Evolutionary conservation across 2,329 filamentous ascomycete genomes (phyloP).

Genomic region (Trichoderma semiorbis): DNA sequence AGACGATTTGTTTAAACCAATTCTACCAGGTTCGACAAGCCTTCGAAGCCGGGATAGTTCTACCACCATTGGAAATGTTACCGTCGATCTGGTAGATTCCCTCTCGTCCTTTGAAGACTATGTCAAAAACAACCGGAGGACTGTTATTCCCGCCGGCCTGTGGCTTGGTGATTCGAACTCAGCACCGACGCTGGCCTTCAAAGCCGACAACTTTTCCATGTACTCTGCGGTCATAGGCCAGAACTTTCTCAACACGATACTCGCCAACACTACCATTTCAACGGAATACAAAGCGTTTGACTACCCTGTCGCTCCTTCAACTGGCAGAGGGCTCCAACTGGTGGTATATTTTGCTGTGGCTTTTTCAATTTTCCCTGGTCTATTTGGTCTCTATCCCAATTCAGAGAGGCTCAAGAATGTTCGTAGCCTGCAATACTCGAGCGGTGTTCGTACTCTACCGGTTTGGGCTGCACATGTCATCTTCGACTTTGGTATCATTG

Average conservation of each 20-base stretch:
- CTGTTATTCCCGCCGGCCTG: slow-evolving; percentile 72
- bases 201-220: slow-evolving; percentile 53
- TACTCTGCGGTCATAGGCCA: slow-evolving; percentile 54
- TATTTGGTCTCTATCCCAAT: slow-evolving; percentile 81
- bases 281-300: slow-evolving; percentile 71
- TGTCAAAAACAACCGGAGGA: slow-evolving; percentile 58
- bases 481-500: slow-evolving; percentile 69
- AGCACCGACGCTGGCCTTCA: slow-evolving; percentile 64
- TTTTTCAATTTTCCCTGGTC: slow-evolving; percentile 72
- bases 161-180: slow-evolving; percentile 61
- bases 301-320: slow-evolving; percentile 61
- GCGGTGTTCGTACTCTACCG: slow-evolving; percentile 72
- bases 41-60: slow-evolving; percentile 16
- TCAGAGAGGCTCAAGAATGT: slow-evolving; percentile 71
- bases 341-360: slow-evolving; percentile 74
- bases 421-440: slow-evolving; percentile 79
- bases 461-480: slow-evolving; percentile 74
- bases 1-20: slow-evolving; percentile 17
- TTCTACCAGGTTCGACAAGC: slow-evolving; percentile 15
- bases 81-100: slow-evolving; percentile 38
- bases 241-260: slow-evolving; percentile 57
- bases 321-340: slow-evolving; percentile 69
- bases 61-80: slow-evolving; percentile 16
- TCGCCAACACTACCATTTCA: slow-evolving; percentile 62
- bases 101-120: slow-evolving; percentile 64